Evolutionary conservation across 306 rosid species (phyloP).

Genomic region (Aeschynomene evenia): DNA sequence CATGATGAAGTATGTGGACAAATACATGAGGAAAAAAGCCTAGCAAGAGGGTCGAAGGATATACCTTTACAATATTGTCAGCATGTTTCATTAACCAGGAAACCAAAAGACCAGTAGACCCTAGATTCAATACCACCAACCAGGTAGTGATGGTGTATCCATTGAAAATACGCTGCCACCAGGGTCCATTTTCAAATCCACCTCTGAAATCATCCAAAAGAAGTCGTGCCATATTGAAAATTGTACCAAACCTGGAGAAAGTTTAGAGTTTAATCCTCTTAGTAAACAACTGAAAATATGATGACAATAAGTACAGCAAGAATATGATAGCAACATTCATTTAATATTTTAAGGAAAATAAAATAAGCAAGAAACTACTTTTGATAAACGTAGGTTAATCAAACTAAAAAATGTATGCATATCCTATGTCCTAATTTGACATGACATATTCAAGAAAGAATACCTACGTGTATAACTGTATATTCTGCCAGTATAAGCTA

Average conservation of each 20-base stretch:
- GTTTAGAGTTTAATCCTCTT: constrained; percentile 13
- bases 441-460: constrained; percentile 32
- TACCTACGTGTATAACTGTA: constrained; percentile 92
- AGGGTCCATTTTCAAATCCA: constrained; percentile 92
- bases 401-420: constrained; percentile 18
- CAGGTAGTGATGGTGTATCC: constrained; percentile 86
- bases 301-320: background rate
- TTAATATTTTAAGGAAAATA: background rate
- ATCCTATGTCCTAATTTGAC: constrained; percentile 3
- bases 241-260: constrained; percentile 74
- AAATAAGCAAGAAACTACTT: background rate
- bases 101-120: constrained; percentile 90
- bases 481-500: constrained; percentile 95
- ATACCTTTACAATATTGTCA: constrained; percentile 92
- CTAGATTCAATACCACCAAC: constrained; percentile 91
- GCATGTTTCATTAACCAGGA: constrained; percentile 99
- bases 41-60: constrained; percentile 10
- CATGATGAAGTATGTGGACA: constrained; percentile 6
- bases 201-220: constrained; percentile 80
- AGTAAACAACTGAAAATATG: background rate
- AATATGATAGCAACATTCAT: background rate
- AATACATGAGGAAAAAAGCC: constrained; percentile 12
- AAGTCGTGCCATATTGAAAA: constrained; percentile 88
- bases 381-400: constrained; percentile 36
- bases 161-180: constrained; percentile 88